Evolutionary conservation across 176 grass and related monocot species (phyloP).

Genomic region (Avena eriantha): DNA sequence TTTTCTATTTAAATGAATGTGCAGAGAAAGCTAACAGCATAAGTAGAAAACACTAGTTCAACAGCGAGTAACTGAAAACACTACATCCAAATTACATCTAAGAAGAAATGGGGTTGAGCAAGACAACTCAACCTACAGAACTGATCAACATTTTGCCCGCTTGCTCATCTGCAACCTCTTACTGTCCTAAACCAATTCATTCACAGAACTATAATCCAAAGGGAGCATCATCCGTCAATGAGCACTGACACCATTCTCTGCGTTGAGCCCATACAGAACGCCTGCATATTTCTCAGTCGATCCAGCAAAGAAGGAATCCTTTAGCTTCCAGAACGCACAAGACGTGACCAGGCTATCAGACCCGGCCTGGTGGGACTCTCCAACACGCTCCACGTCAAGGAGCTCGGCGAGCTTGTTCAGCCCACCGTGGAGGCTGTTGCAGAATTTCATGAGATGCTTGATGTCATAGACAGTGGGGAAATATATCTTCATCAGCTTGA

Average conservation of each 20-base stretch:
- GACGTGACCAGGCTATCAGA: constrained; percentile 59
- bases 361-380: constrained; percentile 91
- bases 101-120: constrained; percentile 29
- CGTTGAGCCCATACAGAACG: constrained; percentile 87
- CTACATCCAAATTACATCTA: constrained; percentile 37
- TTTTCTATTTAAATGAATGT: constrained; percentile 10
- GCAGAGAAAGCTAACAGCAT: constrained; percentile 16
- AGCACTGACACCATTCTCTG: constrained; percentile 81
- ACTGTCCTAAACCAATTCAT: constrained; percentile 49
- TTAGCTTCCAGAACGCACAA: constrained; percentile 87
- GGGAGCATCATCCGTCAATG: constrained; percentile 61
- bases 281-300: constrained; percentile 92
- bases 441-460: constrained; percentile 99
- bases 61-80: constrained; percentile 20
- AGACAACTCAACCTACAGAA: constrained; percentile 45
- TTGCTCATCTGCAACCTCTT: constrained; percentile 31
- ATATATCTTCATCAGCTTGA: constrained; percentile 86
- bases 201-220: constrained; percentile 56
- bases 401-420: constrained; percentile 92
- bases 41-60: constrained; percentile 42
- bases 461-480: constrained; percentile 93
- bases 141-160: constrained; percentile 3
- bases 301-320: constrained; percentile 76
- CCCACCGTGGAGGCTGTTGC: constrained; percentile 96
- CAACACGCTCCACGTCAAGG: constrained; percentile 93